Evolutionary conservation across 805 yeast species (phyloP).

Genomic region (Zygotorulaspora florentina): DNA sequence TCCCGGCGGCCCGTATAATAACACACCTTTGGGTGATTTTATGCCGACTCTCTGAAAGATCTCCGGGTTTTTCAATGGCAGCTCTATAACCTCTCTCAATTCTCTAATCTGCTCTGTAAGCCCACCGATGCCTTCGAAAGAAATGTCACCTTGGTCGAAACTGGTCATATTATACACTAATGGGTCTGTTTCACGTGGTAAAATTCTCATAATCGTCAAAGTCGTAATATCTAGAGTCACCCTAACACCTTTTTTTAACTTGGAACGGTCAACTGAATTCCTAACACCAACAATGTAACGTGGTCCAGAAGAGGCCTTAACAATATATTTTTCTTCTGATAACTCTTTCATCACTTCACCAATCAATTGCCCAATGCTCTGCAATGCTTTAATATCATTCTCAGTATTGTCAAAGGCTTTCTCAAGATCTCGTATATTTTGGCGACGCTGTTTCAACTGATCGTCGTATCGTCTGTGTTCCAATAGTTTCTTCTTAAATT

Average conservation of each 20-base stretch:
- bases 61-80: conserved; percentile 96
- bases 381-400: conserved; percentile 93
- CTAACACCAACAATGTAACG: conserved; percentile 97
- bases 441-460: conserved; percentile 75
- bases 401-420: conserved; percentile 88
- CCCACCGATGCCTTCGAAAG: conserved; percentile 95
- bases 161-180: conserved; percentile 97
- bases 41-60: conserved; percentile 93
- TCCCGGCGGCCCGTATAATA: conserved; percentile 97
- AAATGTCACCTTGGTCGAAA: conserved; percentile 94
- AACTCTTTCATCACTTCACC: conserved; percentile 95
- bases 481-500: conserved; percentile 76
- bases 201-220: conserved; percentile 91
- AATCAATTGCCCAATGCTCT: conserved; percentile 93
- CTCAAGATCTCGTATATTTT: conserved; percentile 78
- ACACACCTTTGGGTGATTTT: conserved; percentile 97
- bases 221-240: conserved; percentile 98
- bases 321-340: conserved; percentile 91
- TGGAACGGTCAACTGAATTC: conserved; percentile 79
- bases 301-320: conserved; percentile 95
- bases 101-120: conserved; percentile 93
- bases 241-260: conserved; percentile 86
- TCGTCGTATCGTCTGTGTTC: conserved; percentile 96
- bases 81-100: conserved; percentile 93
- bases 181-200: conserved; percentile 98